A percentile compares a stretch with the other conserved stretches of the same genome.
Conservation (phyloP, 345 rosid species). For the Pelargonium nanum region DNA sequence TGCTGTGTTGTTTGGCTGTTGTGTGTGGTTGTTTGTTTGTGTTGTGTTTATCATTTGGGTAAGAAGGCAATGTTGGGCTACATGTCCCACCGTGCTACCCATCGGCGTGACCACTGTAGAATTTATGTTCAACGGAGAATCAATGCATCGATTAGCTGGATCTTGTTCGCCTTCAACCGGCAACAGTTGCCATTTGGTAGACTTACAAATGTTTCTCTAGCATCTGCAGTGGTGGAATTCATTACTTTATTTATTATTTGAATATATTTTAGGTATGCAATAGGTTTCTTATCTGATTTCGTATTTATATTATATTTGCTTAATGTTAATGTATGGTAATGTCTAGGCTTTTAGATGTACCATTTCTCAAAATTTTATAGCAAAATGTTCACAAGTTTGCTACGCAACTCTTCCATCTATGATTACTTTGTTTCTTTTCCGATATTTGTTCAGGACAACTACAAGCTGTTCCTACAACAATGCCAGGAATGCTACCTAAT, state of each 20-base stretch:
- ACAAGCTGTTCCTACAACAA: conserved; percentile 50
- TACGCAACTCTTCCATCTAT: neutral
- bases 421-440: conserved; percentile 8
- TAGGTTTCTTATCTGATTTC: conserved; percentile 25
- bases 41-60: conserved; percentile 51
- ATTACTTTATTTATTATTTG: conserved; percentile 13
- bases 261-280: conserved; percentile 15
- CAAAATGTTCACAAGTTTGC: too few species aligned
- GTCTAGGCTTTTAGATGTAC: neutral
- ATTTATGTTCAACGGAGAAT: conserved; percentile 85
- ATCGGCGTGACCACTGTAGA: conserved; percentile 84
- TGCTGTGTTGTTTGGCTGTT: conserved; percentile 54
- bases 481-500: conserved; percentile 83
- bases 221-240: conserved; percentile 20
- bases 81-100: conserved; percentile 85
- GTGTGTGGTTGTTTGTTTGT: conserved; percentile 78
- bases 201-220: conserved; percentile 36
- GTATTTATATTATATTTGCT: conserved; percentile 20
- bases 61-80: conserved; percentile 90
- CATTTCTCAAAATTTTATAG: neutral
- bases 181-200: conserved; percentile 79
- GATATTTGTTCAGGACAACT: conserved; percentile 56
- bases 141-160: conserved; percentile 82
- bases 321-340: conserved; percentile 6
- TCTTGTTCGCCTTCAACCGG: conserved; percentile 82